A percentile compares a stretch with the other conserved stretches of the same genome.
Evolutionary conservation across 2,329 filamentous ascomycete genomes (phyloP).

Genomic region (Pseudogymnoascus sp.): DNA sequence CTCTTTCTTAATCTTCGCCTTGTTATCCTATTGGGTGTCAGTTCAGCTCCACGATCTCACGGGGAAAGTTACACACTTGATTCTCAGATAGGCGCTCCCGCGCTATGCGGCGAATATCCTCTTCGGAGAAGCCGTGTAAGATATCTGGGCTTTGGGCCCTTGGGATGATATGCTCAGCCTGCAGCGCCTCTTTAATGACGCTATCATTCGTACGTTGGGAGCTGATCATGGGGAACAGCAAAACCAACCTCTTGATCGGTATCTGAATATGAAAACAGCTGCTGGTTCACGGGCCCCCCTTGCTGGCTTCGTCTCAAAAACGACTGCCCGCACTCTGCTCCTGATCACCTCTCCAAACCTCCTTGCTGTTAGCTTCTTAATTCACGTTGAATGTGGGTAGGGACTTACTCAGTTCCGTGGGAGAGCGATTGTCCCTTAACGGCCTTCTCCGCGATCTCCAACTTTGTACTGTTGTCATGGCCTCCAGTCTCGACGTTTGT

Average conservation of each 20-base stretch:
- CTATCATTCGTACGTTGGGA: background rate
- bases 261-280: background rate
- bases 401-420: background rate
- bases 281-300: background rate
- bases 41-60: background rate
- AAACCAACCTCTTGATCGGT: background rate
- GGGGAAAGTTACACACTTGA: background rate
- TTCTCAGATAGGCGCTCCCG: background rate
- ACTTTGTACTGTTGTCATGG: background rate
- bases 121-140: background rate
- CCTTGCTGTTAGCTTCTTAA: background rate
- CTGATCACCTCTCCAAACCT: background rate
- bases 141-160: background rate
- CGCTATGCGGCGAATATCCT: background rate
- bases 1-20: background rate
- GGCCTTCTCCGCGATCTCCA: background rate
- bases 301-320: background rate
- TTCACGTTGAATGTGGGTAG: background rate
- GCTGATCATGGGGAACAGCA: accelerated
- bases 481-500: background rate
- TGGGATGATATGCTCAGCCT: background rate
- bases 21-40: background rate
- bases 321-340: background rate
- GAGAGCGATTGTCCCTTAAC: background rate
- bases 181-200: background rate